A percentile compares a stretch with the other conserved stretches of the same genome.
phyloP scores from a whole-genome alignment of 352 stramenopile genomes.

The Globisporangium ultimum region DNA sequence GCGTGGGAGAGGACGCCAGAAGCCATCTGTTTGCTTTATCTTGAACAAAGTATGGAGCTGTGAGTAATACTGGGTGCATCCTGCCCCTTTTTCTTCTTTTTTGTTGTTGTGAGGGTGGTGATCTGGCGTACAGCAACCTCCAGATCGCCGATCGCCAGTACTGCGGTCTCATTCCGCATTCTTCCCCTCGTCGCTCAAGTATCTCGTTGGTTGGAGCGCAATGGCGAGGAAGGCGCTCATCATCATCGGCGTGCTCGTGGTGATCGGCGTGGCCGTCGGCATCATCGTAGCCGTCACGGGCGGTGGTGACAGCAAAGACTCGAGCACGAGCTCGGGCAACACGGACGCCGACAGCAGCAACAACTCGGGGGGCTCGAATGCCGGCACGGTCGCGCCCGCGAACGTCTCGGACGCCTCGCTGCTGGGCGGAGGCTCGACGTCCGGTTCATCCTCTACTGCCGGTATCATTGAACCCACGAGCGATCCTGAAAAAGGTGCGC shows the following conservation, averaged over 20 bases:
- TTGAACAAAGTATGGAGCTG: constrained; percentile 1
- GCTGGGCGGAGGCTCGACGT: constrained; percentile 23
- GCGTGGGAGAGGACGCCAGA: no score
- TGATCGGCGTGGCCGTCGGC: constrained; percentile 58
- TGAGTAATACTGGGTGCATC: neutral
- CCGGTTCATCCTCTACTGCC: constrained; percentile 18
- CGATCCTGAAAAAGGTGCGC: constrained; percentile 41
- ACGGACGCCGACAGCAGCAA: constrained; percentile 9
- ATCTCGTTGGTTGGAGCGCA: neutral
- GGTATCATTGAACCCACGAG: constrained; percentile 43
- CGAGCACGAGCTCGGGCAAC: constrained; percentile 24
- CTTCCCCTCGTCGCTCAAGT: constrained; percentile 7
- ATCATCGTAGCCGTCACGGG: constrained; percentile 65
- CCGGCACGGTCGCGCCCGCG: constrained; percentile 16
- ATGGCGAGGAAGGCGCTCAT: constrained; percentile 65
- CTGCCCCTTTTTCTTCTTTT: neutral
- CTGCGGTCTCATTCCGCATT: constrained; percentile 12
- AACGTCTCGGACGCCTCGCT: constrained; percentile 55
- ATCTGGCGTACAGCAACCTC: neutral
- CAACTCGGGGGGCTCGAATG: constrained; percentile 1
- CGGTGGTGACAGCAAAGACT: constrained; percentile 21
- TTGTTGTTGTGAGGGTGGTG: neutral
- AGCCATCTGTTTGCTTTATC: no score
- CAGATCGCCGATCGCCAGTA: neutral
- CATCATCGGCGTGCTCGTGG: constrained; percentile 61